Evolutionary conservation across 352 stramenopile genomes (phyloP), one percentile per base, ranked within the genome.

Genomic region (Albugo laibachii): DNA sequence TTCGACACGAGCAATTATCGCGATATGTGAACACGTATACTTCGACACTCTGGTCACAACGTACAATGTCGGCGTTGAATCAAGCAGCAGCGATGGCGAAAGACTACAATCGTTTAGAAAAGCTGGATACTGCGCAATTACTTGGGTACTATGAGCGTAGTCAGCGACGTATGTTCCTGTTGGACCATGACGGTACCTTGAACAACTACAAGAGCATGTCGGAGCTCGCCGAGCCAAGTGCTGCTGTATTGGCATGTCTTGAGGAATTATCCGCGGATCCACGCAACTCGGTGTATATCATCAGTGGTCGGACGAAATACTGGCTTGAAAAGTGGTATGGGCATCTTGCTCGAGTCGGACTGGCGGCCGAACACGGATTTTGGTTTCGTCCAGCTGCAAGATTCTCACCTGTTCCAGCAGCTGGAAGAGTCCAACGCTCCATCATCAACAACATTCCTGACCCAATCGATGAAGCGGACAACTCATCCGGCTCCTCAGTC

Each of bases 1-100:
- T 93, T 52, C 72, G 78, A 15, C 78, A 92, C 50, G 76, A 92
- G 42, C 70, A 86, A 47, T 56, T 91, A 14, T 81, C 73, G 18
- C 66, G 80, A 15, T 92, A 92, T 53, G 80, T 93, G 15, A 86
- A 86, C 56, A 86, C 79, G 52, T 93, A 93, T 65, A 93, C 80
- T 19, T 88, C 75, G 44, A 79, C 70, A 20, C 50, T 93, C 11
- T 93, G 80, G 80, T 76, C 70, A 1, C 71, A 80, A 53, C 73
- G 77, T 20, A 87, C 91, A 45, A 85, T 93, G 63, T 81, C 62
- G 11, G 80, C 78, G 5, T 49, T 93, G 38, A 78, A 82, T 20
- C 66, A 84, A 61, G 77, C 73, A 20, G 66, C 65, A 34, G 73
- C 69, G 40, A 83, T 66, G 20, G 68, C 75, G 1, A 62, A 83